Conservation (phyloP, 2,329 filamentous ascomycete species). For the Leptosphaerulina australis region DNA sequence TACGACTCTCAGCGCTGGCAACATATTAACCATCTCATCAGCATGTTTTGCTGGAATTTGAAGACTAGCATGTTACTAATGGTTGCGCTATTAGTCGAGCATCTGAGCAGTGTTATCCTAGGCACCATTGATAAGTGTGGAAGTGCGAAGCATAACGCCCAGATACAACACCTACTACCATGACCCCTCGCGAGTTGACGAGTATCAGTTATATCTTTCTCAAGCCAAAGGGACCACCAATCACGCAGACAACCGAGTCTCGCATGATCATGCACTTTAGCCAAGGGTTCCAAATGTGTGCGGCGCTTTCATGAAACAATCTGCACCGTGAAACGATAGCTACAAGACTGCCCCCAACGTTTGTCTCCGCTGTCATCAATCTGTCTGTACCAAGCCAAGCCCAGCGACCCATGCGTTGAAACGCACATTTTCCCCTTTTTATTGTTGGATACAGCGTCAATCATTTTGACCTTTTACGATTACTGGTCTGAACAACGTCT, state of each 20-base stretch:
- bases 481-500: background rate
- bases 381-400: slow-evolving; percentile 7
- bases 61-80: background rate
- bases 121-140: background rate
- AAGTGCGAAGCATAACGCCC: slow-evolving; percentile 3
- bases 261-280: slow-evolving; percentile 1
- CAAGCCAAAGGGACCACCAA: background rate
- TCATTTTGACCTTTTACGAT: background rate
- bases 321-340: background rate
- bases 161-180: background rate
- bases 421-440: slow-evolving; percentile 7
- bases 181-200: slow-evolving; percentile 1
- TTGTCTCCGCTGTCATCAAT: slow-evolving; percentile 5
- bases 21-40: slow-evolving; percentile 13
- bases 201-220: slow-evolving; percentile 5
- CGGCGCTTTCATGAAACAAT: slow-evolving; percentile 7
- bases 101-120: background rate
- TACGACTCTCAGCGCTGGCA: slow-evolving; percentile 22
- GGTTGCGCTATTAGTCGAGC: background rate
- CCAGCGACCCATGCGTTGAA: slow-evolving; percentile 4
- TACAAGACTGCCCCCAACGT: background rate
- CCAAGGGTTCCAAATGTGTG: slow-evolving; percentile 1
- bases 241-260: background rate
- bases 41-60: background rate
- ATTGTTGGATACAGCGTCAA: background rate